phyloP scores from a whole-genome alignment of 805 yeast genomes.

The Babjeviella inositovora region DNA sequence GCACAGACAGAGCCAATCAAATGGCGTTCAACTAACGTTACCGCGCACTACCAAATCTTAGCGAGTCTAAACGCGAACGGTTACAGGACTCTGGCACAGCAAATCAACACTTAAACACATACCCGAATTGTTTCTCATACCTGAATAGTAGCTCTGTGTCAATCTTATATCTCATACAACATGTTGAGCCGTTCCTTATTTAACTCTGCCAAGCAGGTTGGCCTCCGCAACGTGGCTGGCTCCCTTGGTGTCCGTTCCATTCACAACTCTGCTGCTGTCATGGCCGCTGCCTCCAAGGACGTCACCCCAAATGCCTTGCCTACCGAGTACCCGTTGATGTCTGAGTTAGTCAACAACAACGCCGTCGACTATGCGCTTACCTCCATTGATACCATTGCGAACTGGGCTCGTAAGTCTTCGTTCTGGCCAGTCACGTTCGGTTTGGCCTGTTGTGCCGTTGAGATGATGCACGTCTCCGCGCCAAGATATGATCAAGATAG shows the following conservation, averaged over 20 bases:
- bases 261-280: constrained; percentile 4
- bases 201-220: no score
- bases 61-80: no score
- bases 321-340: constrained; percentile 55
- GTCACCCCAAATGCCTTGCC: constrained; percentile 37
- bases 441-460: constrained; percentile 86
- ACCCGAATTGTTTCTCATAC: no score
- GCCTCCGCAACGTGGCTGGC: no score
- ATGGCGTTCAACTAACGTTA: no score
- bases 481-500: constrained; percentile 90
- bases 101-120: no score
- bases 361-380: constrained; percentile 73
- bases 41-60: no score
- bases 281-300: constrained; percentile 14
- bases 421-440: constrained; percentile 93
- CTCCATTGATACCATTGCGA: constrained; percentile 65
- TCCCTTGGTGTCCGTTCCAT: constrained; percentile 14
- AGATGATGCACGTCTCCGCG: constrained; percentile 88
- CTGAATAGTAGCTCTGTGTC: no score
- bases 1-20: no score
- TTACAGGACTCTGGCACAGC: no score
- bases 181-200: no score
- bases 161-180: no score
- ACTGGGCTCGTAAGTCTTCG: constrained; percentile 86
- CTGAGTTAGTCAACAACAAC: constrained; percentile 40